These are phyloP conservation scores for Apiospora hydei DNA, from an alignment of 2,329 filamentous ascomycete genomes.

Conservation along the genomic window DNA sequence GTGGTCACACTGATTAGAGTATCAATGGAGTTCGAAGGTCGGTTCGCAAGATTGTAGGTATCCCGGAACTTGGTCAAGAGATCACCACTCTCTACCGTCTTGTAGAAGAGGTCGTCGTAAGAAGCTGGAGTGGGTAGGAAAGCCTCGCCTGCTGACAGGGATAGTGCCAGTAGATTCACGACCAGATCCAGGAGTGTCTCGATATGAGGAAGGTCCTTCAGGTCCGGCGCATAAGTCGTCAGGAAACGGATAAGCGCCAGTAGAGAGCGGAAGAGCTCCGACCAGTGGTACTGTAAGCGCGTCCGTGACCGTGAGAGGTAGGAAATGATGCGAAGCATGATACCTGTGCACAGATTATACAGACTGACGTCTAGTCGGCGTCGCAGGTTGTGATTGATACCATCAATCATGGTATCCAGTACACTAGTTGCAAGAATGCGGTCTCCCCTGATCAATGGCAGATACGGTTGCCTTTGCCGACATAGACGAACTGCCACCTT, in stretches of 20 bases:
- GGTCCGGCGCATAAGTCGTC: conserved; percentile 81
- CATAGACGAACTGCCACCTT: conserved; percentile 81
- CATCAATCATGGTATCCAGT: conserved; percentile 87
- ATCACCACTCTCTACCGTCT: conserved; percentile 91
- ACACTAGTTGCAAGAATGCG: conserved; percentile 78
- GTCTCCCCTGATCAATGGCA: conserved; percentile 77
- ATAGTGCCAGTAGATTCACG: conserved; percentile 83
- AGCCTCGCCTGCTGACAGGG: conserved; percentile 84
- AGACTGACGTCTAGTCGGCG: conserved; percentile 84
- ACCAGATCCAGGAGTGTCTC: conserved; percentile 77
- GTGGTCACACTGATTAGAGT: conserved; percentile 82
- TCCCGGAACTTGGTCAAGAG: conserved; percentile 82
- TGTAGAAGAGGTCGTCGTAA: conserved; percentile 98
- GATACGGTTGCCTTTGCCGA: conserved; percentile 84
- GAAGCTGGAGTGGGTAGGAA: conserved; percentile 87
- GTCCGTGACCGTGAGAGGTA: conserved; percentile 84
- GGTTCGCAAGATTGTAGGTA: conserved; percentile 68
- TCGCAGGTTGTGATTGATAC: conserved; percentile 91
- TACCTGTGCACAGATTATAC: conserved; percentile 82
- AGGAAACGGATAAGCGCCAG: conserved; percentile 90
- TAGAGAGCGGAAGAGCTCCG: conserved; percentile 89
- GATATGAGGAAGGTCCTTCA: conserved; percentile 74
- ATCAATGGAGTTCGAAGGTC: conserved; percentile 76
- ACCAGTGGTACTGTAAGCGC: conserved; percentile 90
- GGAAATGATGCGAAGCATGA: conserved; percentile 82